Conservation (phyloP, 2,329 filamentous ascomycete genomes). For the Ceratocystis smalleyi region DNA sequence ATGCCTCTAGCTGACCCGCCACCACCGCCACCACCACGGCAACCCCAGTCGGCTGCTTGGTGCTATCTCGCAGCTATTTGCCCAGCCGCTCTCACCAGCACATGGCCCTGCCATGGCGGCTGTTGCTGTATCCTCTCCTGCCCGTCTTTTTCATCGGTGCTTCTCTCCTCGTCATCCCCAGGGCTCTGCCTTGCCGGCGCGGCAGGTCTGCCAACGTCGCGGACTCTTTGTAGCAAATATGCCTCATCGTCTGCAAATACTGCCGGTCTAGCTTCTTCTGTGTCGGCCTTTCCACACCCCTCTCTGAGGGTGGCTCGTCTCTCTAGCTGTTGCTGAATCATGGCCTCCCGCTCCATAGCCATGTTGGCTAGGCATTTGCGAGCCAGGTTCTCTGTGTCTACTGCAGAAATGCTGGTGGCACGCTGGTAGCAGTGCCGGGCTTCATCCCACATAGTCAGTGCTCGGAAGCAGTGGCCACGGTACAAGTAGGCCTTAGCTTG, state of each 20-base stretch:
- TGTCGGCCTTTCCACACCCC: background rate
- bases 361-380: conserved; percentile 13
- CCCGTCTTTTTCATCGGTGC: background rate
- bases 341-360: conserved; percentile 11
- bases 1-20: background rate
- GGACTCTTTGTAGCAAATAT: conserved; percentile 15
- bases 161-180: background rate
- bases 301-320: conserved; percentile 7
- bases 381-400: conserved; percentile 1
- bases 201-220: conserved; percentile 8
- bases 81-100: background rate
- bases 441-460: conserved; percentile 19
- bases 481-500: conserved; percentile 19
- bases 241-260: conserved; percentile 6
- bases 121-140: background rate
- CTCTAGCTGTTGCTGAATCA: conserved; percentile 6
- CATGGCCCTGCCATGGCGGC: background rate
- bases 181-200: background rate
- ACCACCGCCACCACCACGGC: background rate
- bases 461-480: conserved; percentile 20
- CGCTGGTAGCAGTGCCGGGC: conserved; percentile 19
- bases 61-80: background rate
- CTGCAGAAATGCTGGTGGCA: conserved; percentile 14
- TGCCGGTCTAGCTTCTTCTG: background rate
- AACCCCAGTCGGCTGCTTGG: background rate